Percentiles rank a stretch among this genome's conserved stretches.
These are phyloP conservation scores for Kappamyces sp. DNA, from an alignment of 192 early-diverging fungal species.

Conservation along the genomic window DNA sequence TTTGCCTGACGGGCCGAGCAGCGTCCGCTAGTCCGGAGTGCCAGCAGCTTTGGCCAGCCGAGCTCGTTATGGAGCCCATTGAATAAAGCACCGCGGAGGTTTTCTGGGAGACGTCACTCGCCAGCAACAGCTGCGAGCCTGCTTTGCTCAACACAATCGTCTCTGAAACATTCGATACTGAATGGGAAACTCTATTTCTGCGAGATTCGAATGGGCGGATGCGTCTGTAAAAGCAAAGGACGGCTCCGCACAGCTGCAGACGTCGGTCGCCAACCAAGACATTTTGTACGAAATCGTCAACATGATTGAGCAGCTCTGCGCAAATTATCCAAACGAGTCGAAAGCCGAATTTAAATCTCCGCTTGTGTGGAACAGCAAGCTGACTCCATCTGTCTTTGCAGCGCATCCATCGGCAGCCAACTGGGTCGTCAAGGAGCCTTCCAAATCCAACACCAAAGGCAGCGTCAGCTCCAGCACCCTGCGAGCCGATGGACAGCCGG, in stretches of 20 bases:
- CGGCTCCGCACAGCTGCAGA: conserved; percentile 27
- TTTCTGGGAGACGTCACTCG: no score
- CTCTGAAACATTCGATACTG: neutral
- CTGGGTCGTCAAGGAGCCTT: conserved; percentile 11
- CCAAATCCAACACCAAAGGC: conserved; percentile 22
- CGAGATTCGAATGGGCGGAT: conserved; percentile 30
- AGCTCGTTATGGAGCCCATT: no score
- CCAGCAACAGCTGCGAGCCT: no score
- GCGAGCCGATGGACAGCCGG: conserved; percentile 35
- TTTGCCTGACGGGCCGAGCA: neutral
- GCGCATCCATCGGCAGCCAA: neutral
- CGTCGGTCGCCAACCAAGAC: conserved; percentile 40
- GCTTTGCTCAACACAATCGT: no score
- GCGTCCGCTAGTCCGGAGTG: no score
- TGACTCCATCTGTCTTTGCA: conserved; percentile 31
- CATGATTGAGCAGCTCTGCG: conserved; percentile 39
- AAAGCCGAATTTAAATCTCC: conserved; percentile 44
- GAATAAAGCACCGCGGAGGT: no score
- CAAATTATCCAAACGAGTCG: conserved; percentile 37
- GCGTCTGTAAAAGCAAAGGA: conserved; percentile 8
- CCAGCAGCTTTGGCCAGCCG: no score
- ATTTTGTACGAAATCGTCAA: conserved; percentile 42
- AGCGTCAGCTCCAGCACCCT: conserved; percentile 5
- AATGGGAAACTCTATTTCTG: conserved; percentile 44
- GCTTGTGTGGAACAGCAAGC: conserved; percentile 33